Conservation (phyloP, 139 green algal genomes). For the Diplosphaera chodatii region DNA sequence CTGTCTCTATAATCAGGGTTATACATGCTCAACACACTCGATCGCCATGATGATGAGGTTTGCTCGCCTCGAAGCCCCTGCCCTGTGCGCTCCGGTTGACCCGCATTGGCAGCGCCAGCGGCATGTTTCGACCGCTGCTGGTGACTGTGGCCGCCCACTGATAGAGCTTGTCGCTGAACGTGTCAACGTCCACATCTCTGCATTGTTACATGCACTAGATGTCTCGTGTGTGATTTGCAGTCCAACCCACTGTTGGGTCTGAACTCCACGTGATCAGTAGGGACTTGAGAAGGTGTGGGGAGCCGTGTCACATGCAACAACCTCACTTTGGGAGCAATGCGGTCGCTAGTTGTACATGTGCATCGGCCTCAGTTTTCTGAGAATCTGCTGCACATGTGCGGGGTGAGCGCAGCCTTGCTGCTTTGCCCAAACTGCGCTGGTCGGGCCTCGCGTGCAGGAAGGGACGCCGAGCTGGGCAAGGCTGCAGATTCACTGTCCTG, state of each 20-base stretch:
- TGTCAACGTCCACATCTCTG: not conserved
- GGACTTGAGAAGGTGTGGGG: no score
- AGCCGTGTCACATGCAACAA: no score
- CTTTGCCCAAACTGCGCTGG: not conserved
- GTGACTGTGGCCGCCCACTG: constrained; percentile 7
- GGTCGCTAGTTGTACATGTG: not conserved
- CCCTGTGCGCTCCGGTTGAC: not conserved
- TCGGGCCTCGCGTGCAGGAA: not conserved
- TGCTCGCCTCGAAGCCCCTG: constrained; percentile 3
- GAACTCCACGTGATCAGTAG: no score
- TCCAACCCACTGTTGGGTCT: no score
- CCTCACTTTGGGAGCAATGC: not conserved
- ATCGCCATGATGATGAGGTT: no score
- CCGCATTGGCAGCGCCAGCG: not conserved
- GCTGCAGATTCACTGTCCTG: not conserved
- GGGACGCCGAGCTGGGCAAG: no score
- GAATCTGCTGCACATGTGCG: no score
- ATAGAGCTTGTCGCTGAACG: not conserved
- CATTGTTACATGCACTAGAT: not conserved
- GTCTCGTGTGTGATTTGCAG: no score
- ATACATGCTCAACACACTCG: no score
- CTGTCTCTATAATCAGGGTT: no score
- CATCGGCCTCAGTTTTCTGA: not conserved
- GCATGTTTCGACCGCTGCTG: constrained; percentile 1
- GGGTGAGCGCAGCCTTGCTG: no score